phyloP scores from a whole-genome alignment of 768 basidiomycete species.

The Ephemerocybe angulata region DNA sequence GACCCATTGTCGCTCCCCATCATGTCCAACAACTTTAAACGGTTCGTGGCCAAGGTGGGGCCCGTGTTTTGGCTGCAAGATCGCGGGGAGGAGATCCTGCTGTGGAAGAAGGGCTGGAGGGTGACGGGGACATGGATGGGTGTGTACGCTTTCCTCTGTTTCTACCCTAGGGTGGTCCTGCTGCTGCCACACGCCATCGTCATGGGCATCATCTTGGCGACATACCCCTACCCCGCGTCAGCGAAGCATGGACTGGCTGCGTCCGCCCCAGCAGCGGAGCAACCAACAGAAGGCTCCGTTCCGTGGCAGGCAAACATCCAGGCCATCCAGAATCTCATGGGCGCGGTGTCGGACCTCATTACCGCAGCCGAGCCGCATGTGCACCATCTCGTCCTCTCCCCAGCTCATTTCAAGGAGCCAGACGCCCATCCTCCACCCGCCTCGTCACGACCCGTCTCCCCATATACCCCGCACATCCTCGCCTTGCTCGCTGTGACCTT shows the following conservation, averaged over 20 bases:
- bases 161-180: constrained; percentile 68
- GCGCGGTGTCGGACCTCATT: constrained; percentile 67
- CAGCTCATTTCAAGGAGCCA: constrained; percentile 31
- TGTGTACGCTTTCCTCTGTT: constrained; percentile 75
- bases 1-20: constrained; percentile 76
- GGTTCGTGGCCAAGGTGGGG: constrained; percentile 73
- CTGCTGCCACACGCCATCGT: constrained; percentile 63
- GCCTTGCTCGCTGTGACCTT: constrained; percentile 44
- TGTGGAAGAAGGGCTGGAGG: constrained; percentile 78
- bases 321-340: constrained; percentile 91
- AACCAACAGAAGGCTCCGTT: constrained; percentile 56
- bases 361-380: constrained; percentile 50
- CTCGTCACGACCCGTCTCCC: constrained; percentile 27
- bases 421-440: constrained; percentile 4
- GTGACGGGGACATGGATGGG: constrained; percentile 73
- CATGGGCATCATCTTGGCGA: constrained; percentile 62
- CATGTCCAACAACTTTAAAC: constrained; percentile 74
- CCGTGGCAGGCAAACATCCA: constrained; percentile 88
- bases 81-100: constrained; percentile 75
- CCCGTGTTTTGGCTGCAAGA: constrained; percentile 91
- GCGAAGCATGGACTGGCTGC: constrained; percentile 10
- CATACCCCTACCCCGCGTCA: constrained; percentile 47
- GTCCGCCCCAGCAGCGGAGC: constrained; percentile 29
- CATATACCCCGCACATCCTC: constrained; percentile 53
- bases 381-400: constrained; percentile 48